Percentiles rank a stretch among this genome's conserved stretches.
Conservation (phyloP, 192 early-diverging fungal species). For the Paraglomus brasilianum region DNA sequence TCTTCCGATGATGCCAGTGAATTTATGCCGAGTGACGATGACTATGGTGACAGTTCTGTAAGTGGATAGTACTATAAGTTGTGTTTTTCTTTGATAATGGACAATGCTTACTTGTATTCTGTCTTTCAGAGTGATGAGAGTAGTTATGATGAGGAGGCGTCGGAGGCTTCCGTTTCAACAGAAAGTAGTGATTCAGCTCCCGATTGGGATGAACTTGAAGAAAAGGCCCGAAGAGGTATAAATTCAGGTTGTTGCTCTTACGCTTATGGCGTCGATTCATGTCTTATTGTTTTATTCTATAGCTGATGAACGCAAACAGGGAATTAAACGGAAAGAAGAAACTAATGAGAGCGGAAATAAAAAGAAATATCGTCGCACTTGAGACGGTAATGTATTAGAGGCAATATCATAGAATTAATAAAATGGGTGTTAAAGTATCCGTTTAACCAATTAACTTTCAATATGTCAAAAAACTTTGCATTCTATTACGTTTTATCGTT, state of each 20-base stretch:
- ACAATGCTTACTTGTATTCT: no score
- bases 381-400: no score
- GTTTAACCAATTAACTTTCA: no score
- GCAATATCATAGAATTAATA: no score
- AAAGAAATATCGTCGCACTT: no score
- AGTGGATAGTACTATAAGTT: slow-evolving; percentile 28
- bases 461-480: no score
- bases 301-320: slow-evolving; percentile 28
- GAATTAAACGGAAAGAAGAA: slow-evolving; percentile 19
- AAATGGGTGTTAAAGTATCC: no score
- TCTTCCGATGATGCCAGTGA: slow-evolving; percentile 59
- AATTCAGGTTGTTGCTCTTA: not conserved
- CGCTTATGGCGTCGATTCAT: not conserved
- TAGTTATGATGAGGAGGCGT: slow-evolving; percentile 57
- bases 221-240: slow-evolving; percentile 66
- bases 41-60: slow-evolving; percentile 47
- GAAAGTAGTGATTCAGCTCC: slow-evolving; percentile 59
- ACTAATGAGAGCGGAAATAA: no score
- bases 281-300: not conserved
- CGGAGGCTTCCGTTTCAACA: slow-evolving; percentile 56
- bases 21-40: slow-evolving; percentile 60
- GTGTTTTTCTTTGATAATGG: no score
- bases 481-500: no score
- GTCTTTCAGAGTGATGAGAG: slow-evolving; percentile 39
- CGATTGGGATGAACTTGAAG: slow-evolving; percentile 83